Base-by-base conservation (phyloP, 352 stramenopile genomes). In the Globisporangium abappressorium region DNA sequence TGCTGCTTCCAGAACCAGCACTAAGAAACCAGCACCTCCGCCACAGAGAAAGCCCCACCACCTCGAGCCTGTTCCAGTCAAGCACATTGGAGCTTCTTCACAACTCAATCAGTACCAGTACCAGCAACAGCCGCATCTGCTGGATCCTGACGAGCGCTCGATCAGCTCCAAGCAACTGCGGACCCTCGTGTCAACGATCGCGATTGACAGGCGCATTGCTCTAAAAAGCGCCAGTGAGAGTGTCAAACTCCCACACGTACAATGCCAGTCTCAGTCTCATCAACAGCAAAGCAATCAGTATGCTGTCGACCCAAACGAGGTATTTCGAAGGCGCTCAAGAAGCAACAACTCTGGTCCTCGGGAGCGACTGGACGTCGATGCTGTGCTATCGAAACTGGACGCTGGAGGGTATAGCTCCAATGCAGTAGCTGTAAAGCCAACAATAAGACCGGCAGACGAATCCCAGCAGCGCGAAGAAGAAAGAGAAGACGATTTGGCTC, bases 141-240 rank as follows among this genome's bases (percentile, higher is more conserved):
- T 61, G 8, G 55, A 61, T n/a, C 20, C 20, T 11, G 55, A 61
- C 14, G 18, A 46, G 55, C 30, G 20, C 9, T 26, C 0, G 6
- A 59, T 59, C 54, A 59, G 54, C 54, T 59, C 54, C 54, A 59
- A 59, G 54, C 54, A 59, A 33, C 20, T 59, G 28, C 14, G 54
- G 15, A 43, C 30, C 11, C 30, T 61, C 5, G 55, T 61, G 9
- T 60, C 55, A 18, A 43, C 28, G 6, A 8, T 20, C 26, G 8
- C 22, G 8, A 20, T 18, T 12, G 54, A 59, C 15, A 59, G n/a
- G 15, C 53, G 18, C 3, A 24, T 8, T 47, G 38, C 12, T 11
- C 18, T 22, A 3, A 43, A 26, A 20, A 59, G 28, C 2, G 28
- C 28, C 5, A 26, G 3, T 18, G 54, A 43, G 15, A 14, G 18